Evolutionary conservation across 2,329 filamentous ascomycete genomes (phyloP).

Genomic region (Cytospora chrysosperma): DNA sequence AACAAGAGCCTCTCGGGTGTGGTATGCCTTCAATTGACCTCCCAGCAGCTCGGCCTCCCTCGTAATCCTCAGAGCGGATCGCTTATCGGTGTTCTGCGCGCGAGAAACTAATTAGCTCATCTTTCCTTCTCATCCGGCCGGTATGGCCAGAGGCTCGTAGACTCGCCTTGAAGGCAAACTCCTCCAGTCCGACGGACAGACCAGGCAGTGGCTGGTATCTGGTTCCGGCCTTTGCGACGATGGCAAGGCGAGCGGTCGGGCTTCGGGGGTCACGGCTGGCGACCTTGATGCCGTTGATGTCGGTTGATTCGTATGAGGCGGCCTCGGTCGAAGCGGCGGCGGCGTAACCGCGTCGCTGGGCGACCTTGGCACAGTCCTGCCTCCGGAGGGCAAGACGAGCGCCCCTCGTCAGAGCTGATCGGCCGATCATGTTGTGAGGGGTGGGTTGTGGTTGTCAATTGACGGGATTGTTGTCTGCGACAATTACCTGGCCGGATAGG

Average conservation of each 20-base stretch:
- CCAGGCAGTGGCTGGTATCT: conserved; percentile 89
- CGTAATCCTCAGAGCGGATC: conserved; percentile 88
- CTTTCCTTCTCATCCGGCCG: conserved; percentile 4
- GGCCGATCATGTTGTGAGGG: conserved; percentile 60
- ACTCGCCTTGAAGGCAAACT: conserved; percentile 93
- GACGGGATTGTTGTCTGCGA: conserved; percentile 41
- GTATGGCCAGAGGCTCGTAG: conserved; percentile 18
- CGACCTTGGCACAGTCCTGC: conserved; percentile 55
- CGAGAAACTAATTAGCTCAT: conserved; percentile 49
- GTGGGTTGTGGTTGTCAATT: conserved; percentile 52
- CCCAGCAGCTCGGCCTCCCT: conserved; percentile 95
- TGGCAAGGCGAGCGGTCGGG: conserved; percentile 83
- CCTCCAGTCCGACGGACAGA: conserved; percentile 84
- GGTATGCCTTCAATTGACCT: conserved; percentile 81
- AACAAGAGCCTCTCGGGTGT: conserved; percentile 90
- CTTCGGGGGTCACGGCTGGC: conserved; percentile 86
- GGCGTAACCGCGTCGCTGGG: conserved; percentile 53
- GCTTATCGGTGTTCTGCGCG: conserved; percentile 74
- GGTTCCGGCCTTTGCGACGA: conserved; percentile 93
- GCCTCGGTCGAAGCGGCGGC: conserved; percentile 63
- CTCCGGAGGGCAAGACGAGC: conserved; percentile 58
- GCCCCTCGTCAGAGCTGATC: conserved; percentile 58
- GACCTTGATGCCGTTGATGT: conserved; percentile 86
- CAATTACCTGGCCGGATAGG: conserved; percentile 24
- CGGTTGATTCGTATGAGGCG: conserved; percentile 83